Base-by-base conservation (phyloP, 2,329 filamentous ascomycete genomes). In the Colletotrichum viniferum region DNA sequence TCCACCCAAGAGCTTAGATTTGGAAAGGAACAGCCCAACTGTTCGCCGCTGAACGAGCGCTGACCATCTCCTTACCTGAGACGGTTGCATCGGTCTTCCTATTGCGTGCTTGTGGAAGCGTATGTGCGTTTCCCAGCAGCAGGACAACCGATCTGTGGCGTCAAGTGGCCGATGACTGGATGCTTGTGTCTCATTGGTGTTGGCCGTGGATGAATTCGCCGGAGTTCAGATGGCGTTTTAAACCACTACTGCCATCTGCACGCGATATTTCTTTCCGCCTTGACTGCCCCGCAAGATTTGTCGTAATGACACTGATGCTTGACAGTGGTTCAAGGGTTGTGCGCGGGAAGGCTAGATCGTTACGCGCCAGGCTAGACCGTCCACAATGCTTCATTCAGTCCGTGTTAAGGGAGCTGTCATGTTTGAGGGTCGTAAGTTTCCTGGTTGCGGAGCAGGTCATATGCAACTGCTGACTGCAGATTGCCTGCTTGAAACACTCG, bases 161-260 rank as follows among this genome's bases (percentile, higher is more conserved):
- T 32, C n/a, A 32, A 28, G 16, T 12, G 26, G 21, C 61, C 67
- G 34, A 71, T 58, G 32, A 48, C 48, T 24, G 10, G 18, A 34
- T n/a, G 36, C 26, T 24, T 36, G 30, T 8, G 32, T 21, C 14
- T 28, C 16, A 43, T 32, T 71, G 36, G 68, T 28, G 24, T 21
- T n/a, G 26, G 32, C 16, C 24, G 18, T 34, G n/a, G 65, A 30
- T 21, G 64, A 21, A 56, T 60, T 63, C 64, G 26, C 28, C 43
- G 21, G 34, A 58, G 43, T 75, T 75, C 73, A 66, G 73, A 75
- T 73, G 73, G 34, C 73, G 69, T 68, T 73, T 69, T 56, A 63
- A 60, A 38, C 21, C 34, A 21, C 34, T 55, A 69, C 24, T n/a
- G 43, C 56, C 26, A 60, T 60, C 26, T 62, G 71, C 26, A 36